Evolutionary conservation across 2,329 filamentous ascomycete genomes (phyloP).

Genomic region (Ophiostoma pallidulum): DNA sequence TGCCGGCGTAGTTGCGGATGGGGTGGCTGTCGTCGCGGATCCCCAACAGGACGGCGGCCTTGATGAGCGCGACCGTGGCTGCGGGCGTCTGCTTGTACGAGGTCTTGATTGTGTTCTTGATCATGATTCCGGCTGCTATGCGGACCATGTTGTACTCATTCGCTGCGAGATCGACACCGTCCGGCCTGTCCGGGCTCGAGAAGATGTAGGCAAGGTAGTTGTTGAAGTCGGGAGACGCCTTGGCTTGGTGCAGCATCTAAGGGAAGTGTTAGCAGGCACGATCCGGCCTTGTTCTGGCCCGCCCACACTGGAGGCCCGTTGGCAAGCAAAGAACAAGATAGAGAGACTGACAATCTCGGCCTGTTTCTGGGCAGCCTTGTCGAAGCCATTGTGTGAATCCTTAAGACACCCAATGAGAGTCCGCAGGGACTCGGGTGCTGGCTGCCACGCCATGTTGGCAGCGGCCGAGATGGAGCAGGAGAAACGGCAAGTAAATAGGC

Average conservation of each 20-base stretch:
- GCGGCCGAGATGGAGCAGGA: neutral
- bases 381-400: conserved; percentile 81
- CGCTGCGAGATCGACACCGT: conserved; percentile 48
- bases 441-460: conserved; percentile 77
- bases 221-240: conserved; percentile 82
- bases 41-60: conserved; percentile 65
- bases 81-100: conserved; percentile 69
- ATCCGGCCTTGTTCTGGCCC: too few relatives aligned
- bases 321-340: neutral
- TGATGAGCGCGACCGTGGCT: conserved; percentile 64
- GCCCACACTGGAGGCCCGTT: too few relatives aligned
- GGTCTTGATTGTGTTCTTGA: conserved; percentile 84
- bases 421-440: conserved; percentile 73
- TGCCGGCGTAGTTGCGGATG: conserved; percentile 83
- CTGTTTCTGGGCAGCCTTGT: conserved; percentile 74
- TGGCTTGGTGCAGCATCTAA: conserved; percentile 89
- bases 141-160: conserved; percentile 66
- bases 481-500: neutral
- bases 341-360: conserved; percentile 65
- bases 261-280: neutral
- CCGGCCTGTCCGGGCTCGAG: conserved; percentile 56
- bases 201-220: conserved; percentile 94
- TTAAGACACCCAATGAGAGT: conserved; percentile 83
- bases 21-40: conserved; percentile 73
- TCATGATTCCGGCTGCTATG: conserved; percentile 81